Evolutionary conservation across 2,329 filamentous ascomycete species (phyloP), one percentile per base, ranked within the genome.

Genomic region (Trichoderma afroharzianum): DNA sequence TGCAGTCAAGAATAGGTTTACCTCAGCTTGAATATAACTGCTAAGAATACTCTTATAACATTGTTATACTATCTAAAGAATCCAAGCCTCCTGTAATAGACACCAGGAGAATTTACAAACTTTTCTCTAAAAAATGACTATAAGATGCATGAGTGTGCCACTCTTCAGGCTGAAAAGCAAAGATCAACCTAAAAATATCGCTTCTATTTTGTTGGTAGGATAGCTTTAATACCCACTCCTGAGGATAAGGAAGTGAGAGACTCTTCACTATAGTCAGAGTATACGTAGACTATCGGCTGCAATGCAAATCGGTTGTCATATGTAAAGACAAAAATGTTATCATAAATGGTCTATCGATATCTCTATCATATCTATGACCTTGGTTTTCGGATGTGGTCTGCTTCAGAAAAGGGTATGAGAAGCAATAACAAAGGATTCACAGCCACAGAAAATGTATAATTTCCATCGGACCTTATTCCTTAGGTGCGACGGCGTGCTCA

Each of bases 401-500:
- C n/a, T 12, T 50, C 9, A 50, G n/a, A 21, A n/a, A n/a, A 21
- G 9, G n/a, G 43, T 21, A 21, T 3, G 9, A 50, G n/a, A 50
- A 9, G n/a, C 43, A 12, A 32, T n/a, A 21, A 32, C n/a, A 21
- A 61, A 61, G 30, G 3, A 18, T 11, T n/a, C 12, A 21, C n/a
- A 12, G 11, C 6, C 21, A 61, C 28, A 43, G 33, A 26, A 1
- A 32, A 26, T 5, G 24, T 43, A 18, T 6, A 67, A 6, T 21
- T 57, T 24, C 12, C 11, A 36, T 6, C 4, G 6, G 14, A 18
- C 47, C 36, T 39, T 55, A 66, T 30, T 24, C 43, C 21, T 68
- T 68, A 50, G 26, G 4, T 12, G n/a, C 8, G 26, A 71, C 50
- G 14, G 74, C 76, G 21, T 73, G 71, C 67, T 79, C 78, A 5